These are phyloP conservation scores for Theobroma grandiflorum DNA, from an alignment of 441 rosid genomes.

Conservation along the genomic window DNA sequence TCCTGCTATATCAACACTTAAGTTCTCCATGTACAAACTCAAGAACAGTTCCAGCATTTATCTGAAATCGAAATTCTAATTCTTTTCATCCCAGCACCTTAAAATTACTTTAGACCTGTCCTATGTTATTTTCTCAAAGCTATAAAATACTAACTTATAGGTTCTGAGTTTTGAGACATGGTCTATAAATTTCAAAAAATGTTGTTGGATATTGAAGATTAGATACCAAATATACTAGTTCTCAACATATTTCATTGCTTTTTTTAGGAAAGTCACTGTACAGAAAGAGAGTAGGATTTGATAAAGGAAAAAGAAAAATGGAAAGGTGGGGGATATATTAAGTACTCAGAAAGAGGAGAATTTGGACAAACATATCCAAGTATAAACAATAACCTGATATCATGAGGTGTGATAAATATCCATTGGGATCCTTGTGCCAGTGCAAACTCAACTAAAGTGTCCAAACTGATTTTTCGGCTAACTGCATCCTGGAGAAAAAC, in stretches of 20 bases:
- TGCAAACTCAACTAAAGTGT: conserved; percentile 89
- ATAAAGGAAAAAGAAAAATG: too few species aligned
- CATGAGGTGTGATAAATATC: conserved; percentile 99
- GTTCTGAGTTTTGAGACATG: not conserved
- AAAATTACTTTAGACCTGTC: not conserved
- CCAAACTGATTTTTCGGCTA: conserved; percentile 93
- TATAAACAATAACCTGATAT: conserved; percentile 67
- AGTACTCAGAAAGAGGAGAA: not conserved
- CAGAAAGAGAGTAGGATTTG: not conserved
- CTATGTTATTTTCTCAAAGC: not conserved
- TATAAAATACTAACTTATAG: not conserved
- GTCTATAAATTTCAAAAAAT: conserved; percentile 13
- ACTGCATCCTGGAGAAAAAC: conserved; percentile 84
- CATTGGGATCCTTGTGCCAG: conserved; percentile 87
- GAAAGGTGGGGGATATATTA: not conserved
- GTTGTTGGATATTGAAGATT: not conserved
- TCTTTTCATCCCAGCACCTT: not conserved
- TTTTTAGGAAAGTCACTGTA: not conserved
- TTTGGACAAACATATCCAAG: conserved; percentile 1
- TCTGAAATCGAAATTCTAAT: not conserved
- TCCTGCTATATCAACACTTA: not conserved
- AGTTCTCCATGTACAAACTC: not conserved
- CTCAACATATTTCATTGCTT: not conserved
- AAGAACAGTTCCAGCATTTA: not conserved
- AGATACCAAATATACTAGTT: not conserved